phyloP scores from a whole-genome alignment of 306 rosid genomes.

The Cicer arietinum region DNA sequence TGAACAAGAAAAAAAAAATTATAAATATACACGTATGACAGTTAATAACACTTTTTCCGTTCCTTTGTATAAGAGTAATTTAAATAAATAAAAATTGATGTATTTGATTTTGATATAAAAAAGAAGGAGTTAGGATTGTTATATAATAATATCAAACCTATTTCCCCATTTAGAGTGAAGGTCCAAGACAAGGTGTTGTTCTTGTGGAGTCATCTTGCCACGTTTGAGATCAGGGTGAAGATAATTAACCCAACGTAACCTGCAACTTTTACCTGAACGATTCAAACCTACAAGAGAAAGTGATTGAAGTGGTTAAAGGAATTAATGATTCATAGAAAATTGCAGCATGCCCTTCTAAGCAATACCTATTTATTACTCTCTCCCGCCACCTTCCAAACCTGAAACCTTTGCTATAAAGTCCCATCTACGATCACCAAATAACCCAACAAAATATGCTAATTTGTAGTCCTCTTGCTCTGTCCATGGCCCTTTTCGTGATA shows the following conservation, averaged over 20 bases:
- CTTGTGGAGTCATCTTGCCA: slow-evolving; percentile 90
- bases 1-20: too few species aligned
- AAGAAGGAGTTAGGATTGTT: too few species aligned
- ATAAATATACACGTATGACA: too few species aligned
- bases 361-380: slow-evolving; percentile 63
- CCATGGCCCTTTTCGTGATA: slow-evolving; percentile 86
- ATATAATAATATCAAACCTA: slow-evolving; percentile 55
- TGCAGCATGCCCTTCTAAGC: slow-evolving; percentile 53
- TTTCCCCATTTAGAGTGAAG: slow-evolving; percentile 98
- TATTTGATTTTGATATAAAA: too few species aligned
- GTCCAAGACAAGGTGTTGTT: slow-evolving; percentile 73
- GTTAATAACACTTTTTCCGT: too few species aligned
- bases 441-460: slow-evolving; percentile 68
- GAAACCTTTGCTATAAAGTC: slow-evolving; percentile 92
- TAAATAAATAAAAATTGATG: too few species aligned
- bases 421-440: slow-evolving; percentile 98
- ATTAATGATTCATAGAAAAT: slow-evolving; percentile 43
- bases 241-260: slow-evolving; percentile 97
- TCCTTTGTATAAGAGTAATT: too few species aligned
- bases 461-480: slow-evolving; percentile 88
- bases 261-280: slow-evolving; percentile 98
- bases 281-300: slow-evolving; percentile 81
- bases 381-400: slow-evolving; percentile 99
- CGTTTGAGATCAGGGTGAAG: slow-evolving; percentile 95
- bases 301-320: slow-evolving; percentile 53